Percentiles rank a stretch among this genome's conserved stretches.
These are phyloP conservation scores for Medicago arabica DNA, from an alignment of 306 rosid species.

Conservation along the genomic window DNA sequence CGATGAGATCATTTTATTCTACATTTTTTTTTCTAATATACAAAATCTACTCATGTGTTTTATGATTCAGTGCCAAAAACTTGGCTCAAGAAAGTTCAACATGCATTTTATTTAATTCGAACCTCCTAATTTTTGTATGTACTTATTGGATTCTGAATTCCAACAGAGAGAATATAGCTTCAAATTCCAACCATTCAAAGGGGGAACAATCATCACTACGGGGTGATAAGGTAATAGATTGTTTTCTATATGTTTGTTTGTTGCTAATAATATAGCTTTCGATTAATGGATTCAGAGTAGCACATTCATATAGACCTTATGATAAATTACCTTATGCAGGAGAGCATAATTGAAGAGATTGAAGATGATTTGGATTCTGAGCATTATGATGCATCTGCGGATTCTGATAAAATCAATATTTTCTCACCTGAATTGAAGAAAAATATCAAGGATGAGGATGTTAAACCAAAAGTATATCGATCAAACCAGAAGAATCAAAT, in stretches of 20 bases:
- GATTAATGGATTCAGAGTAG: conserved; percentile 16
- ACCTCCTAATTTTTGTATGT: conserved; percentile 27
- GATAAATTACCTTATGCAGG: conserved; percentile 53
- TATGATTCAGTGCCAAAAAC: no score
- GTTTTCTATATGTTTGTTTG: conserved; percentile 2
- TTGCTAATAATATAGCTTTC: conserved; percentile 26
- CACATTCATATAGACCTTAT: conserved; percentile 30
- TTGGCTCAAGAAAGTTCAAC: no score
- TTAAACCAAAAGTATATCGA: conserved; percentile 42
- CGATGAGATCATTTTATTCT: no score
- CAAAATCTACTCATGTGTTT: no score
- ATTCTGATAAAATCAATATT: conserved; percentile 45
- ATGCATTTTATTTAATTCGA: conserved; percentile 31
- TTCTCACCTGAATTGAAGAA: conserved; percentile 48
- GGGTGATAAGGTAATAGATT: conserved; percentile 64
- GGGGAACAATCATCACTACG: conserved; percentile 52
- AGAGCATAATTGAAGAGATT: conserved; percentile 59
- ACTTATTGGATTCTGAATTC: conserved; percentile 44
- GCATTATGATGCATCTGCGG: conserved; percentile 52
- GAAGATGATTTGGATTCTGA: conserved; percentile 67
- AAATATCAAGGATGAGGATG: conserved; percentile 47
- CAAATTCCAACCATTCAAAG: conserved; percentile 51
- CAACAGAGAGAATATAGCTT: conserved; percentile 53
- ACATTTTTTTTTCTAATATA: no score
- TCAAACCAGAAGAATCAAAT: conserved; percentile 52